Evolutionary conservation across 179 eudicot genomes (phyloP).

Genomic region (Drosera spatulata): DNA sequence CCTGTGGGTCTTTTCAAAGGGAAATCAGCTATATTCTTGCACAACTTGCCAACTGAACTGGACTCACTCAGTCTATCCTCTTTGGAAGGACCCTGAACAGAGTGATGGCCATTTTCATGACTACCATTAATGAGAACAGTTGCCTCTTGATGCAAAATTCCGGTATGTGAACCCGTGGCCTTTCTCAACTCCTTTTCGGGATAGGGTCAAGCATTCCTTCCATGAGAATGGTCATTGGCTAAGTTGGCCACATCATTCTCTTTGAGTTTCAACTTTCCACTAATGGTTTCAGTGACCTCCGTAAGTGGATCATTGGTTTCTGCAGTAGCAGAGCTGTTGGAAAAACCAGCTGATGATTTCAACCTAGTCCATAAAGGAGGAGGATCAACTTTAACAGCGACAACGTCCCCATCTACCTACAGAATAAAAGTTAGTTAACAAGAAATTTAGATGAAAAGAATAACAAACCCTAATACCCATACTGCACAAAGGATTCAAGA

Average conservation of each 20-base stretch:
- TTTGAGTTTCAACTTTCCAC: conserved; percentile 15
- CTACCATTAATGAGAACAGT: conserved; percentile 10
- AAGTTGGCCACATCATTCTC: conserved; percentile 35
- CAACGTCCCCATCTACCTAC: conserved; percentile 89
- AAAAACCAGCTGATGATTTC: conserved; percentile 52
- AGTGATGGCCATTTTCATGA: conserved; percentile 15
- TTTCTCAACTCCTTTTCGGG: conserved; percentile 11
- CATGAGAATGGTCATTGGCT: conserved; percentile 7
- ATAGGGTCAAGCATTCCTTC: conserved; percentile 10
- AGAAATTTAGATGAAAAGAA: too few relatives aligned
- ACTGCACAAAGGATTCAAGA: too few relatives aligned
- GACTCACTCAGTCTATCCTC: conserved; percentile 17
- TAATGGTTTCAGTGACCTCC: conserved; percentile 12
- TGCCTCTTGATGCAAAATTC: conserved; percentile 8
- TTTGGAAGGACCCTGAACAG: conserved; percentile 13
- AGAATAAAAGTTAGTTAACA: conserved; percentile 4
- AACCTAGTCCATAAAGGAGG: conserved; percentile 63
- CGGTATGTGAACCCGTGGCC: conserved; percentile 12
- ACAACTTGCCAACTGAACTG: conserved; percentile 40
- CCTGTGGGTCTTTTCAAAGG: conserved; percentile 89
- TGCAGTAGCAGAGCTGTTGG: conserved; percentile 11
- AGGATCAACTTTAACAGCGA: conserved; percentile 69
- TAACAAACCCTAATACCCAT: too few relatives aligned
- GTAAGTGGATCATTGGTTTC: conserved; percentile 18
- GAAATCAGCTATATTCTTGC: conserved; percentile 27